Percentiles rank a stretch among this genome's conserved stretches.
These are phyloP conservation scores for Coemansia sp. DNA, from an alignment of 192 early-diverging fungal genomes.

Conservation along the genomic window DNA sequence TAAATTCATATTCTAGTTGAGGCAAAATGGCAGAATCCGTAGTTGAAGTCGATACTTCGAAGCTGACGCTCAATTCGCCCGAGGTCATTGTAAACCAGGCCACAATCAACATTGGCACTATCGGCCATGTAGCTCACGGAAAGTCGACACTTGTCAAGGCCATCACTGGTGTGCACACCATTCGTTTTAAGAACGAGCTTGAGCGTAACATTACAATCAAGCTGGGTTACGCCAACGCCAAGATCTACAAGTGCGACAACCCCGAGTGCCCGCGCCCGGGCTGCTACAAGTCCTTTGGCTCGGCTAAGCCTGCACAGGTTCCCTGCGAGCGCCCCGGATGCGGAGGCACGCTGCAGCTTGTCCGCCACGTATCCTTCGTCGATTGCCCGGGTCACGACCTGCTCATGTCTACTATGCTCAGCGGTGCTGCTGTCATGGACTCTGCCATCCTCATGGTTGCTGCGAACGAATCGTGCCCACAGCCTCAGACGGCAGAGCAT, in stretches of 20 bases:
- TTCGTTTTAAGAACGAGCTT: conserved; percentile 96
- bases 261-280: conserved; percentile 91
- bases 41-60: conserved; percentile 30
- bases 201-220: conserved; percentile 99
- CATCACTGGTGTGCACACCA: conserved; percentile 96
- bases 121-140: conserved; percentile 99
- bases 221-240: conserved; percentile 98
- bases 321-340: conserved; percentile 86
- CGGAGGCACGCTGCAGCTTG: conserved; percentile 78
- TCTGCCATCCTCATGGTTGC: conserved; percentile 96
- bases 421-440: conserved; percentile 99
- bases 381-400: conserved; percentile 99
- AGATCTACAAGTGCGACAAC: conserved; percentile 98
- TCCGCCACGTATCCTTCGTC: conserved; percentile 95
- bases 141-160: conserved; percentile 99
- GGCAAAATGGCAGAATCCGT: conserved; percentile 20
- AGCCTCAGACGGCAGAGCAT: conserved; percentile 98
- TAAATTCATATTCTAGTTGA: background rate
- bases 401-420: conserved; percentile 99
- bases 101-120: conserved; percentile 99
- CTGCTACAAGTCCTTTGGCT: conserved; percentile 88
- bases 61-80: conserved; percentile 54
- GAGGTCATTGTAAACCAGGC: conserved; percentile 98
- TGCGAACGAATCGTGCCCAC: conserved; percentile 97
- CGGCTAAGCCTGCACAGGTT: conserved; percentile 79